These are phyloP conservation scores for Saccharomyces hybrid DNA, from an alignment of 1,139 yeast genomes.

Conservation along the genomic window DNA sequence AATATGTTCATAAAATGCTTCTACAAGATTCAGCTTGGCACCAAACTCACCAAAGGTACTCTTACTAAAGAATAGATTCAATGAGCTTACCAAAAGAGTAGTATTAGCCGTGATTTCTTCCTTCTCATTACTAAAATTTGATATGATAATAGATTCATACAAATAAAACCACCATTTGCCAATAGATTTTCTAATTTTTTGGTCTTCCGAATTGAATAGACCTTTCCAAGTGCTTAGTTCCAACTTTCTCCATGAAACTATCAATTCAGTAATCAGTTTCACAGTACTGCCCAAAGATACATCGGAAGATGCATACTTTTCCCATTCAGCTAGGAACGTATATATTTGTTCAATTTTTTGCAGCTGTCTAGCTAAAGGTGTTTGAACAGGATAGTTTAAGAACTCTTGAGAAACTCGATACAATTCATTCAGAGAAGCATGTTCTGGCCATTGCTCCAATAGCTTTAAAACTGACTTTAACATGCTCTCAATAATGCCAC, in stretches of 20 bases:
- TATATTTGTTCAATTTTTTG: slow-evolving; percentile 84
- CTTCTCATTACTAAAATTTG: slow-evolving; percentile 26
- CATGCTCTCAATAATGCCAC: slow-evolving; percentile 44
- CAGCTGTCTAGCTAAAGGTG: slow-evolving; percentile 71
- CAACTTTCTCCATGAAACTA: slow-evolving; percentile 83
- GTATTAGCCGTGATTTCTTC: slow-evolving; percentile 31
- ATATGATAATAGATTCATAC: slow-evolving; percentile 56
- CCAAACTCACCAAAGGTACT: slow-evolving; percentile 68
- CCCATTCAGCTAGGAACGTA: slow-evolving; percentile 83
- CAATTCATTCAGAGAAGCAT: slow-evolving; percentile 74
- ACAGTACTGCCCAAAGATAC: slow-evolving; percentile 55
- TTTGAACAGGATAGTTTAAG: slow-evolving; percentile 49
- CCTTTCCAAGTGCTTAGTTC: slow-evolving; percentile 84
- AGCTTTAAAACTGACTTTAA: slow-evolving; percentile 43
- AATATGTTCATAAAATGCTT: slow-evolving; percentile 54
- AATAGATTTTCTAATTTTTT: slow-evolving; percentile 40
- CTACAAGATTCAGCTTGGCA: slow-evolving; percentile 49
- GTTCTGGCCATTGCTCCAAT: slow-evolving; percentile 84
- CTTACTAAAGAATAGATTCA: slow-evolving; percentile 69
- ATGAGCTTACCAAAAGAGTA: slow-evolving; percentile 51
- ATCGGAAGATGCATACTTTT: slow-evolving; percentile 76
- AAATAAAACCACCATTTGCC: slow-evolving; percentile 91
- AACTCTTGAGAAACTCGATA: slow-evolving; percentile 62
- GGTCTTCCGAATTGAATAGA: slow-evolving; percentile 63
- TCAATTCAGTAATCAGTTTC: slow-evolving; percentile 53